Conservation (phyloP, 2,329 filamentous ascomycete genomes). For the Ascochyta fabae region DNA sequence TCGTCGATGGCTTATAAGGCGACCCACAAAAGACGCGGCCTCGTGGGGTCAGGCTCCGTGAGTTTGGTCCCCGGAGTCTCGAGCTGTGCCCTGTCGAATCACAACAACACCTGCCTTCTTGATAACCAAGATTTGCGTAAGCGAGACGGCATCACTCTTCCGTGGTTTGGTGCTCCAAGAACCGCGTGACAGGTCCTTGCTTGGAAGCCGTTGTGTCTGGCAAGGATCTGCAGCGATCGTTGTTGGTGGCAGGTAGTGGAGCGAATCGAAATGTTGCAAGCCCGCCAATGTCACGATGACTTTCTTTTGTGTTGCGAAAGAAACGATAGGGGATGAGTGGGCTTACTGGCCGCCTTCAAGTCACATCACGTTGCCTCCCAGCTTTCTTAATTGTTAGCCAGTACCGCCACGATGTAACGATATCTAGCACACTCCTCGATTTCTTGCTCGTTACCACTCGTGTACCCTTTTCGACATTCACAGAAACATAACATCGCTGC, state of each 20-base stretch:
- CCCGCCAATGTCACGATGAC: conserved; percentile 6
- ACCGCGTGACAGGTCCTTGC: not conserved
- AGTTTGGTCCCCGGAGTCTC: not conserved
- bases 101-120: conserved; percentile 1
- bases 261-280: not conserved
- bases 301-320: not conserved
- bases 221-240: not conserved
- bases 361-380: conserved; percentile 1
- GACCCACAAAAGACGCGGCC: not conserved
- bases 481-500: not conserved
- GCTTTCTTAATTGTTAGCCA: not conserved
- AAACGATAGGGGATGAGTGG: not conserved
- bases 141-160: not conserved
- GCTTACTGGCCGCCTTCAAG: not conserved
- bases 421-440: not conserved
- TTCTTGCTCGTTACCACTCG: not conserved
- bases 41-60: not conserved
- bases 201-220: not conserved
- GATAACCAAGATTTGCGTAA: not conserved
- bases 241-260: not conserved
- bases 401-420: not conserved
- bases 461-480: not conserved
- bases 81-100: not conserved
- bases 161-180: not conserved
- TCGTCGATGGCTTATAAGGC: conserved; percentile 8